Evolutionary conservation across 495 filamentous ascomycete species (phyloP), one percentile per base, ranked within the genome.

Genomic region (Podospora appendiculata): DNA sequence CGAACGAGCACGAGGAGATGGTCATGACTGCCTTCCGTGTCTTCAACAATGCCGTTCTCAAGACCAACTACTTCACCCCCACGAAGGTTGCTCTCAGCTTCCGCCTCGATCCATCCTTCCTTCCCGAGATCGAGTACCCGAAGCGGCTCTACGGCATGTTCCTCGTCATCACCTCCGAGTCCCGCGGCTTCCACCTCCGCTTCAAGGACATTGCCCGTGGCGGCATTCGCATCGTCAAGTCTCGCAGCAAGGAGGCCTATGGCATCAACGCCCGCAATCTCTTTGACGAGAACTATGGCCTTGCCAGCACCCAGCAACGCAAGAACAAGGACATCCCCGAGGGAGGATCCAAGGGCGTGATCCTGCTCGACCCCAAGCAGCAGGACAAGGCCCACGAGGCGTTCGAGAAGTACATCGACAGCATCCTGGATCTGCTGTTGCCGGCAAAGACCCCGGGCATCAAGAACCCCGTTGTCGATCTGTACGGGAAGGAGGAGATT

Each of bases 241-340:
- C 90, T 50, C 79, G 93, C 48, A 96, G 91, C 69, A 84, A 86
- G 61, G 93, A 98, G 69, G 88, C 90, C 1, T 98, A 96, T 65
- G 79, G 87, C 53, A 96, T 97, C 76, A 98, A 98, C 60, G 90
- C 90, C 10, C 87, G 94, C 41, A 93, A 87, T 16, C 77, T 97
- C 44, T 98, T 98, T 58, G 93, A 98, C 56, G 93, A 98, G 71
- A 98, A 98, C 70, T 98, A 98, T 70, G 92, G 91, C 53, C 82
- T 98, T 54, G 93, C 93, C 55, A 97, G 93, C 69, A 98, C 93
- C 0, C 93, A 98, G 70, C 94, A 97, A 75, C 88, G 94, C 62
- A 98, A 98, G 81, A 98, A 98, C 77, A 98, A 98, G 75, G 93
- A 98, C 62, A 98, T 98, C 41, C 93, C 93, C n/a, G 93, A 98